Evolutionary conservation across 148 eudicot genomes (phyloP).

Genomic region (Pouteria glomerata): DNA sequence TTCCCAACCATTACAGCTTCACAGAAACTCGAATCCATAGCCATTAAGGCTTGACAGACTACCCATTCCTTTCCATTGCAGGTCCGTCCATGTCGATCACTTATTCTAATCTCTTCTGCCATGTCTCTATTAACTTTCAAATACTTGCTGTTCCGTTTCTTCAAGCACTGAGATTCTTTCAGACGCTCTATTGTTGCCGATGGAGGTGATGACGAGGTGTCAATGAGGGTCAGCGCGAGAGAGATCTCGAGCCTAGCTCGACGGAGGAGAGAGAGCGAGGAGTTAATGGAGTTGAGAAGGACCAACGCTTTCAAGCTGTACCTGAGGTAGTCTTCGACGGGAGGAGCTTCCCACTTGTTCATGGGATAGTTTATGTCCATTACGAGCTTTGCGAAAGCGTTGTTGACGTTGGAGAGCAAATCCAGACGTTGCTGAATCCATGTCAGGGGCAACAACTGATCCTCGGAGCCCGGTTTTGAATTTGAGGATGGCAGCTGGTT

Average conservation of each 20-base stretch:
- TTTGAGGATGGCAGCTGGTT: slow-evolving; percentile 17
- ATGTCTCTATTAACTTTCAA: slow-evolving; percentile 4
- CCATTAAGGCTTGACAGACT: slow-evolving; percentile 39
- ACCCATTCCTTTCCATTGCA: slow-evolving; percentile 26
- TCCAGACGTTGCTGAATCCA: slow-evolving; percentile 34
- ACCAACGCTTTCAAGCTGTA: slow-evolving; percentile 46
- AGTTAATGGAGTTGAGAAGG: slow-evolving; percentile 35
- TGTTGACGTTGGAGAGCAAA: slow-evolving; percentile 32
- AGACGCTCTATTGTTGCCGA: slow-evolving; percentile 12
- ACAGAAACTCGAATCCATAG: slow-evolving; percentile 19
- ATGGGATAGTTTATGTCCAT: slow-evolving; percentile 53
- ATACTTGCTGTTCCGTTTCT: slow-evolving; percentile 12
- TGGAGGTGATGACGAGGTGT: slow-evolving; percentile 9
- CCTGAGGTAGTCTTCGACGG: slow-evolving; percentile 40
- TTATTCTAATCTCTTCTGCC: background rate
- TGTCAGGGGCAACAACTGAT: slow-evolving; percentile 29
- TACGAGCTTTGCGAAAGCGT: slow-evolving; percentile 47
- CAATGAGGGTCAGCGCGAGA: slow-evolving; percentile 33
- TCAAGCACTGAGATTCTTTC: slow-evolving; percentile 16
- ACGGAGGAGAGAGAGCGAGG: slow-evolving; percentile 42
- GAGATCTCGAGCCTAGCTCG: slow-evolving; percentile 32
- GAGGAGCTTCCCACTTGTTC: slow-evolving; percentile 39
- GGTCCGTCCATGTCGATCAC: too few species aligned
- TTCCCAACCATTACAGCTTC: slow-evolving; percentile 9
- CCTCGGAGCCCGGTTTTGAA: slow-evolving; percentile 21